Percentiles rank a stretch among this genome's conserved stretches.
These are phyloP conservation scores for Arthrobotrys entomopaga DNA, from an alignment of 2,329 filamentous ascomycete genomes.

Conservation along the genomic window DNA sequence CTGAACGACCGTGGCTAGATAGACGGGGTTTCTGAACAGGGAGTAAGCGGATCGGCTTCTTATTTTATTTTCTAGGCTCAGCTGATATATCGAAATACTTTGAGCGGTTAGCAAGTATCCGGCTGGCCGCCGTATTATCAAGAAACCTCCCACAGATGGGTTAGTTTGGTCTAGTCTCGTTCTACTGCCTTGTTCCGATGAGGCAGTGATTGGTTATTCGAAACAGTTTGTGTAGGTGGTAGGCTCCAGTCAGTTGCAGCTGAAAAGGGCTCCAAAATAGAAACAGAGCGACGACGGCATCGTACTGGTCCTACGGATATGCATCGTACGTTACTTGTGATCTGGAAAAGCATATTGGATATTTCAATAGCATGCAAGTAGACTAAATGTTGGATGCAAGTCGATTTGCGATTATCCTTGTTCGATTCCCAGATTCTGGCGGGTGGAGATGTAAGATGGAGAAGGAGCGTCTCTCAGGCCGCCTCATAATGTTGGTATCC, in stretches of 20 bases:
- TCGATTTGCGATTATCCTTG: constrained; percentile 39
- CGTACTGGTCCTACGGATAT: constrained; percentile 16
- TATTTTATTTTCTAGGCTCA: constrained; percentile 14
- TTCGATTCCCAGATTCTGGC: constrained; percentile 33
- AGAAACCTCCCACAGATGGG: constrained; percentile 11
- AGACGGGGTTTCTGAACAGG: constrained; percentile 34
- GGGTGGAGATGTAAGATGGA: constrained; percentile 32
- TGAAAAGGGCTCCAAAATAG: constrained; percentile 33
- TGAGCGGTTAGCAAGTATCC: constrained; percentile 46
- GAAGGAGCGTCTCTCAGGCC: constrained; percentile 35
- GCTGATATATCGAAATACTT: constrained; percentile 30
- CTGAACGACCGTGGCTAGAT: constrained; percentile 53
- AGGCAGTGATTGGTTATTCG: constrained; percentile 28
- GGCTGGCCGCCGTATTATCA: constrained; percentile 31
- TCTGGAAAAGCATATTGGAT: constrained; percentile 18
- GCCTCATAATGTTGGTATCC: constrained; percentile 35
- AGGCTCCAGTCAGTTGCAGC: constrained; percentile 46
- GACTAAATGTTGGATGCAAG: constrained; percentile 39
- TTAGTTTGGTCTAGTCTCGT: constrained; percentile 5
- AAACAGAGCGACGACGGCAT: constrained; percentile 33
- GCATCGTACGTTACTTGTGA: constrained; percentile 19
- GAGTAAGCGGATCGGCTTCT: constrained; percentile 36
- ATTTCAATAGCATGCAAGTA: constrained; percentile 6
- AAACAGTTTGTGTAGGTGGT: constrained; percentile 17
- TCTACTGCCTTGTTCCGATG: constrained; percentile 17